Base-by-base conservation (phyloP, 2,329 filamentous ascomycete genomes). In the Nemania abortiva region DNA sequence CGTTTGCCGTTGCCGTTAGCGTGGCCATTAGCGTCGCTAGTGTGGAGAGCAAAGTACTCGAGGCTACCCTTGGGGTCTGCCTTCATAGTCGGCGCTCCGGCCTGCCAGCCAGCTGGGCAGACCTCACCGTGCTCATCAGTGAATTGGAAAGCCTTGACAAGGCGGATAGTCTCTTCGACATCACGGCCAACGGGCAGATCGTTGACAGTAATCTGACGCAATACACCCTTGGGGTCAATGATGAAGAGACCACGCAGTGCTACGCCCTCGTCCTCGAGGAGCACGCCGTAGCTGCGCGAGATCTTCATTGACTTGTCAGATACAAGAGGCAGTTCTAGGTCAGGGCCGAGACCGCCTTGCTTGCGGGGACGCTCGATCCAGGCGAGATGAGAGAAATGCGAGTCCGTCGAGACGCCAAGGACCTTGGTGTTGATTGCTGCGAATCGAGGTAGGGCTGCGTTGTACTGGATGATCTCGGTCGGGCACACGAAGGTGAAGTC, bases 71-170 rank as follows among this genome's bases (percentile, higher is more conserved):
- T 85, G 72, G 84, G 84, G 68, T 84, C 84, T 66, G 84, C 82
- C 83, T 86, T 86, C 79, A 86, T 85, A 61, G 80, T 81, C 79
- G 85, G 82, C 75, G 77, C 77, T 59, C 84, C 84, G 68, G 81
- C 77, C 68, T 82, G 81, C 84, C 84, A 86, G 74, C 84, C 84
- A 63, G 84, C 84, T 53, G 84, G 84, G 80, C 84, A 95, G 64
- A 93, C 87, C 78, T 93, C 90, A 81, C 94, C 94, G 85, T 92
- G 93, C 74, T 93, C 92, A 74, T 95, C 92, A 13, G 92, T 92
- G 84, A 95, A 93, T 81, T 95, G 92, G 80, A 94, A 94, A 6
- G 91, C 91, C 73, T 91, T 86, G 67, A 90, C 87, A 0, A 91
- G 90, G 45, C 89, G 87, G 74, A 90, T 83, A 1, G 87, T 86